phyloP scores from a whole-genome alignment of 805 yeast genomes.

The Danielia reshetovae region DNA sequence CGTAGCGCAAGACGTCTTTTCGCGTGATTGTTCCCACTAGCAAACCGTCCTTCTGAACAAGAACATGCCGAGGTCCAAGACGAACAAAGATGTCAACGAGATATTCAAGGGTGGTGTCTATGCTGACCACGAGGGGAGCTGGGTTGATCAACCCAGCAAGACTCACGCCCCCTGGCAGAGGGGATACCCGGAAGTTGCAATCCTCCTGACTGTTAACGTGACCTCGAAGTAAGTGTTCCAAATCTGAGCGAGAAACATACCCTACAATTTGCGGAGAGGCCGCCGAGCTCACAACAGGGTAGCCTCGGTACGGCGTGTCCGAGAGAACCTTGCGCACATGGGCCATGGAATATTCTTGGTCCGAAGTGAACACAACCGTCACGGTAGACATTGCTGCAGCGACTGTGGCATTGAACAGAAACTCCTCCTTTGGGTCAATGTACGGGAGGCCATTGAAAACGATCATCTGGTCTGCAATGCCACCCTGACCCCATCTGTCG shows the following conservation, averaged over 20 bases:
- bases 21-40: slow-evolving; percentile 77
- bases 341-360: slow-evolving; percentile 23
- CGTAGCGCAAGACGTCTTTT: slow-evolving; percentile 75
- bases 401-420: slow-evolving; percentile 40
- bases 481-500: slow-evolving; percentile 72
- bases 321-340: slow-evolving; percentile 31
- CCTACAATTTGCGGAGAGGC: slow-evolving; percentile 42
- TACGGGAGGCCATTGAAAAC: slow-evolving; percentile 82
- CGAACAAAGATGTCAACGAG: slow-evolving; percentile 67
- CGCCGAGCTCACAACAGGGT: slow-evolving; percentile 49
- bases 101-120: slow-evolving; percentile 53
- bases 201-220: neutral
- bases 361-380: slow-evolving; percentile 35
- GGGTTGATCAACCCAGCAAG: slow-evolving; percentile 39
- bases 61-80: slow-evolving; percentile 73
- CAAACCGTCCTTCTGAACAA: slow-evolving; percentile 59
- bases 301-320: slow-evolving; percentile 40
- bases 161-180: slow-evolving; percentile 1
- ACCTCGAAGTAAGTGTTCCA: slow-evolving; percentile 18
- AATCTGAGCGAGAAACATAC: slow-evolving; percentile 40
- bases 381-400: slow-evolving; percentile 62
- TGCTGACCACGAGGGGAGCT: slow-evolving; percentile 60
- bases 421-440: slow-evolving; percentile 68
- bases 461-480: slow-evolving; percentile 96
- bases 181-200: slow-evolving; percentile 9